Conservation (phyloP, 192 early-diverging fungal genomes). For the Mortierella antarctica region DNA sequence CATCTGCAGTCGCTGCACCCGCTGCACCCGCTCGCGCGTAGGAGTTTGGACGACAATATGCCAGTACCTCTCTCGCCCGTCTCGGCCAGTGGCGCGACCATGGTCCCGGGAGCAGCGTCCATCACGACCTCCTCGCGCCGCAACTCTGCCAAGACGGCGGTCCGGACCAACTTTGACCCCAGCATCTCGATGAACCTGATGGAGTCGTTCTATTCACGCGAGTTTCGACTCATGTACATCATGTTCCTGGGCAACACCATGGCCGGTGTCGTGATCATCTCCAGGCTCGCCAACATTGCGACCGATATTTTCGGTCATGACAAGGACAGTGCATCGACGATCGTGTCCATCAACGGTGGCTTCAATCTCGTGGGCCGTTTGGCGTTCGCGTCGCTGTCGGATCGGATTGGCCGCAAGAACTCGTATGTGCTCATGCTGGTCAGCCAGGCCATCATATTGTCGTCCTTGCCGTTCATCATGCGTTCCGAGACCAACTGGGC, state of each 20-base stretch:
- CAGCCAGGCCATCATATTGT: conserved; percentile 68
- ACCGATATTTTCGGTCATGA: conserved; percentile 60
- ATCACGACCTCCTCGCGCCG: conserved; percentile 27
- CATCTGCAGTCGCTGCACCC: conserved; percentile 12
- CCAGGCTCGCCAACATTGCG: conserved; percentile 66
- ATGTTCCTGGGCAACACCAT: conserved; percentile 70
- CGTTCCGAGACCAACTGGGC: conserved; percentile 60
- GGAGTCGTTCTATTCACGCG: conserved; percentile 64
- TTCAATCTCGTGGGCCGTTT: conserved; percentile 70
- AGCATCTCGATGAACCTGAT: conserved; percentile 61
- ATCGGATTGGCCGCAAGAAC: conserved; percentile 71
- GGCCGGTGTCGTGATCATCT: conserved; percentile 70
- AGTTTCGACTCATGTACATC: conserved; percentile 71
- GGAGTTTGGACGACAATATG: conserved; percentile 21
- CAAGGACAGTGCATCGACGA: conserved; percentile 56
- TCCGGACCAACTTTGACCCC: conserved; percentile 25
- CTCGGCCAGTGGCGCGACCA: conserved; percentile 16
- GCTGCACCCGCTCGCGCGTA: conserved; percentile 20
- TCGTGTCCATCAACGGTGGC: conserved; percentile 70
- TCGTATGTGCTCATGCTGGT: conserved; percentile 71
- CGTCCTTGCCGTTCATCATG: conserved; percentile 67
- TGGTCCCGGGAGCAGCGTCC: conserved; percentile 18
- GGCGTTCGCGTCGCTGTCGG: conserved; percentile 66
- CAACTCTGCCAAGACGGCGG: conserved; percentile 11
- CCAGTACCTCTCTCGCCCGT: conserved; percentile 24